These are phyloP conservation scores for Panaeolus papilionaceus DNA, from an alignment of 768 basidiomycete genomes.

Conservation along the genomic window DNA sequence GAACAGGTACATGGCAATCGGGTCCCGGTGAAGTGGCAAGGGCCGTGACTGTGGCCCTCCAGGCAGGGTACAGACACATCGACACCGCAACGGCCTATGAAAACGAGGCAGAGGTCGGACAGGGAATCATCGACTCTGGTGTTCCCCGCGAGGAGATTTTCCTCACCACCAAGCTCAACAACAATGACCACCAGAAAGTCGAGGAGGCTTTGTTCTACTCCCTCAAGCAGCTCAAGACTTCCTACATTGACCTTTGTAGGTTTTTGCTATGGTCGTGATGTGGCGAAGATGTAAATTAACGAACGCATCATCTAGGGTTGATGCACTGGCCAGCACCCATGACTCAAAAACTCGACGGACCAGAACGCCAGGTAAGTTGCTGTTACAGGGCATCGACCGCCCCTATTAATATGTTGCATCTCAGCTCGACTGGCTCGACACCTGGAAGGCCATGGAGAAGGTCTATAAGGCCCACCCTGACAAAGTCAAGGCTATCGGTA, in stretches of 20 bases:
- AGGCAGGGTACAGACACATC: slow-evolving; percentile 74
- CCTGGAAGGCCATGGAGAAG: slow-evolving; percentile 81
- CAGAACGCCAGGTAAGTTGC: slow-evolving; percentile 51
- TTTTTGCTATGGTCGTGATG: slow-evolving; percentile 23
- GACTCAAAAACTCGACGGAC: slow-evolving; percentile 52
- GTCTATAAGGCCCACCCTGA: slow-evolving; percentile 68
- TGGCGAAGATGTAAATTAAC: slow-evolving; percentile 10
- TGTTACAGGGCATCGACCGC: background rate
- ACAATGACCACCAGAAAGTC: slow-evolving; percentile 63
- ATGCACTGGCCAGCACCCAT: slow-evolving; percentile 88
- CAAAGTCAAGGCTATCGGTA: slow-evolving; percentile 81
- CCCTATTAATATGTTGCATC: slow-evolving; percentile 6
- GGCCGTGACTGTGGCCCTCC: slow-evolving; percentile 79
- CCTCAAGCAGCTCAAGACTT: slow-evolving; percentile 70
- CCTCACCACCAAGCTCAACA: slow-evolving; percentile 78
- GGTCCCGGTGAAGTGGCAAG: slow-evolving; percentile 70
- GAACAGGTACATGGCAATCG: slow-evolving; percentile 80
- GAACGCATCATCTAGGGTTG: slow-evolving; percentile 50
- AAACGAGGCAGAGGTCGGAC: slow-evolving; percentile 84
- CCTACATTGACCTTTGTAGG: slow-evolving; percentile 83
- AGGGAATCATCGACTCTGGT: slow-evolving; percentile 78
- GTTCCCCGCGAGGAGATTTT: slow-evolving; percentile 78
- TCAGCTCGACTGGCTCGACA: slow-evolving; percentile 69
- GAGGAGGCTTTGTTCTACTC: slow-evolving; percentile 70
- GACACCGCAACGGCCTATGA: slow-evolving; percentile 74